Percentiles rank a stretch among this genome's conserved stretches.
phyloP scores from a whole-genome alignment of 2,329 filamentous ascomycete species.

The Epichloe gansuensis region DNA sequence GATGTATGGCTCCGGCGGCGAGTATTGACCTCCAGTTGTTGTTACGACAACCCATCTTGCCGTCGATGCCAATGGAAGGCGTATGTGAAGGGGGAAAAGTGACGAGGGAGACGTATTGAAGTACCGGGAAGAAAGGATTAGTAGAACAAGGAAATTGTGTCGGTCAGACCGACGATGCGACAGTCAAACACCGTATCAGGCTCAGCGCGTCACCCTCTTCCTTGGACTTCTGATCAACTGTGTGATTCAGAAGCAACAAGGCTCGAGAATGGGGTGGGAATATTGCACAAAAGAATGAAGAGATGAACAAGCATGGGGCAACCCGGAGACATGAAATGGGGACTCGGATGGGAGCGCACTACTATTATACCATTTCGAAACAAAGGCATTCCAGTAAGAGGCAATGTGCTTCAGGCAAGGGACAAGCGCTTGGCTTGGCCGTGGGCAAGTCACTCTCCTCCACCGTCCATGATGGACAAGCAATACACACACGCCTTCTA shows the following conservation, averaged over 20 bases:
- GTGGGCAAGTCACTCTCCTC: not conserved
- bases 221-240: not conserved
- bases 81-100: not conserved
- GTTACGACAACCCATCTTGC: not conserved
- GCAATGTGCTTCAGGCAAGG: not conserved
- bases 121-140: not conserved
- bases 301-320: not conserved
- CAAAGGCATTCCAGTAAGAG: not conserved
- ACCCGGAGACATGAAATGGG: not conserved
- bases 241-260: conserved; percentile 1
- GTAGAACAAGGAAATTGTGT: not conserved
- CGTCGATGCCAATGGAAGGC: not conserved
- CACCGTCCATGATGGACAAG: not conserved
- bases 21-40: not conserved
- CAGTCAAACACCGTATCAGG: not conserved
- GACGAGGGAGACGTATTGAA: not conserved
- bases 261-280: not conserved
- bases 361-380: conserved; percentile 1
- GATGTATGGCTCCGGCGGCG: conserved; percentile 4
- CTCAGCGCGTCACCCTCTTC: not conserved
- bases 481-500: not conserved
- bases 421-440: not conserved
- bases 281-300: not conserved
- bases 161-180: not conserved
- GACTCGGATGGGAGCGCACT: not conserved